A percentile compares a stretch with the other conserved stretches of the same genome.
Evolutionary conservation across 108 stramenopile genomes (phyloP).

Genomic region (Cylindrotheca fusiformis): DNA sequence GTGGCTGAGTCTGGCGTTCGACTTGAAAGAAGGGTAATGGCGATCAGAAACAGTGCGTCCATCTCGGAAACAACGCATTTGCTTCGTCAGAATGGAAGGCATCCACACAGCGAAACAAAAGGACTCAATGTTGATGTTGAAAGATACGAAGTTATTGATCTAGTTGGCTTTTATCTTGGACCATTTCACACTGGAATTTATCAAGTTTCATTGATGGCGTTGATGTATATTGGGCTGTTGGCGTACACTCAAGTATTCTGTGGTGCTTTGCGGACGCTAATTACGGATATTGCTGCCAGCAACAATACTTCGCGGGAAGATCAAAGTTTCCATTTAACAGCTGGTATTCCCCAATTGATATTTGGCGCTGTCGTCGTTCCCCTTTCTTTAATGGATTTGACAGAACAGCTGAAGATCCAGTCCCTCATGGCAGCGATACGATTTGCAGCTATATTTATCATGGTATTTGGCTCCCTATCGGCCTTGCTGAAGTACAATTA

Average conservation of each 20-base stretch:
- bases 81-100: not conserved
- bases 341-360: slow-evolving; percentile 15
- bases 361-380: slow-evolving; percentile 47
- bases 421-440: slow-evolving; percentile 34
- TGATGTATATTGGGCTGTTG: slow-evolving; percentile 48
- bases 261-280: no score
- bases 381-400: slow-evolving; percentile 44
- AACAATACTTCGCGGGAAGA: no score
- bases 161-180: slow-evolving; percentile 35
- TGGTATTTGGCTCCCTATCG: slow-evolving; percentile 35
- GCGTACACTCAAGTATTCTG: slow-evolving; percentile 55
- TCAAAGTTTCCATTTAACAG: no score
- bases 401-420: slow-evolving; percentile 49
- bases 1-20: slow-evolving; percentile 39
- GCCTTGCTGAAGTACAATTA: no score
- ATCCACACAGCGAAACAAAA: no score
- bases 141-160: slow-evolving; percentile 36
- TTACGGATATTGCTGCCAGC: slow-evolving; percentile 28
- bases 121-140: slow-evolving; percentile 1
- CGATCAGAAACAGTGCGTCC: not conserved
- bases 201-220: slow-evolving; percentile 33
- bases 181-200: slow-evolving; percentile 28
- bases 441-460: slow-evolving; percentile 43
- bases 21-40: slow-evolving; percentile 1
- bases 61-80: not conserved